Evolutionary conservation across 805 yeast genomes (phyloP), one percentile per base, ranked within the genome.

Genomic region (Grigorovia jiainica): DNA sequence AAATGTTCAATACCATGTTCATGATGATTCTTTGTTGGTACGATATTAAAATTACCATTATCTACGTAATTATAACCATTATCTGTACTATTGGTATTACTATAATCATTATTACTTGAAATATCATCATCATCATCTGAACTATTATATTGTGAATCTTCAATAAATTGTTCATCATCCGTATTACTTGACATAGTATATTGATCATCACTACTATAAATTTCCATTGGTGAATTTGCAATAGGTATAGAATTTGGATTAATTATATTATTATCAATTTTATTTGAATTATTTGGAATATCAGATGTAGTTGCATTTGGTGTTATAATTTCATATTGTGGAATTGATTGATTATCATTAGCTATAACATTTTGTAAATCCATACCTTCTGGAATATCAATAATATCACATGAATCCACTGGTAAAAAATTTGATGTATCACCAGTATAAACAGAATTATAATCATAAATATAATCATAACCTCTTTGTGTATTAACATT

Each of bases 381-480:
- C 23, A 58, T 54, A 21, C 57, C 61, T 36, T 55, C 62, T 2
- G 66, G 66, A 15, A 62, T 59, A 49, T 62, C 66, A 13, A 59
- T 55, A 29, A 62, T 53, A 45, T 61, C 63, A 32, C 63, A 58
- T 27, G 56, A 56, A 41, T 61, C 62, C 11, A 55, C 58, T 4
- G 64, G 61, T 38, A 62, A 44, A 36, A 58, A 61, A 30, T 52
- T 55, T 29, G 65, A 61, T 7, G 65, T 60, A 43, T 75, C 77
- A 19, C 68, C 72, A 3, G 76, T 74, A 56, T 80, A 83, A 18
- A 83, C 92, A 0, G 87, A 72, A 56, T 84, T 84, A 60, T 84
- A 84, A 60, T 84, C 90, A 58, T 83, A 83, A 61, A 76, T 75
- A 62, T 79, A 81, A 55, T 82, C 87, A 53, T 78, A 81, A 13